These are phyloP conservation scores for Suillus bovinus DNA, from an alignment of 768 basidiomycete species.

Conservation along the genomic window DNA sequence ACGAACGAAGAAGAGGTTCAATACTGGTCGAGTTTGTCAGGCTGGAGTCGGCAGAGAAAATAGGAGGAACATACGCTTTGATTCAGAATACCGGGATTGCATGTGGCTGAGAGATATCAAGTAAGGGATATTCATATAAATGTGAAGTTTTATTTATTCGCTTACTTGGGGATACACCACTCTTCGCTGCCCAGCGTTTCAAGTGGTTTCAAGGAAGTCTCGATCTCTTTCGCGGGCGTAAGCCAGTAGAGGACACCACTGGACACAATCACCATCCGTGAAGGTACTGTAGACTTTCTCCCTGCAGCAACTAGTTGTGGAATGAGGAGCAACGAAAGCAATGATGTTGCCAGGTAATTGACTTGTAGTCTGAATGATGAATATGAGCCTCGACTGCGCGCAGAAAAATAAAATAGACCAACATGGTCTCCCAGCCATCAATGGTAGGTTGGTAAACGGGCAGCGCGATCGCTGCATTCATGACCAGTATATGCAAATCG, in stretches of 20 bases:
- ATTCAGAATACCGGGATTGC: conserved; percentile 20
- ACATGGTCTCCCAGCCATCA: conserved; percentile 52
- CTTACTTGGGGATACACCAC: conserved; percentile 24
- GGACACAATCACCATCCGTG: conserved; percentile 32
- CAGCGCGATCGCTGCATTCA: conserved; percentile 38
- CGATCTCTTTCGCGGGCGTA: conserved; percentile 21
- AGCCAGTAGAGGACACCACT: conserved; percentile 30
- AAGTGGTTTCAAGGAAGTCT: conserved; percentile 22
- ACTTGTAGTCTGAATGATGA: conserved; percentile 31
- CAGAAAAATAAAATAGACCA: conserved; percentile 7
- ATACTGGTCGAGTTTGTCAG: conserved; percentile 17
- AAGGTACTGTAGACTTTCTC: conserved; percentile 19
- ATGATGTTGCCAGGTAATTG: conserved; percentile 34
- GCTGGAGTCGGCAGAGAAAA: not conserved
- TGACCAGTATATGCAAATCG: conserved; percentile 43
- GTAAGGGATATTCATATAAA: not conserved
- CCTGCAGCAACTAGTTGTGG: conserved; percentile 31
- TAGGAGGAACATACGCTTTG: conserved; percentile 27
- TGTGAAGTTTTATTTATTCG: not conserved
- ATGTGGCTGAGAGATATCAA: conserved; percentile 15
- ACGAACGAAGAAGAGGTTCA: conserved; percentile 33
- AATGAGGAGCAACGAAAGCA: conserved; percentile 35
- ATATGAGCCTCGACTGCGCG: not conserved
- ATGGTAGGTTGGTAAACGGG: conserved; percentile 25
- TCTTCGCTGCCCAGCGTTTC: conserved; percentile 24